Evolutionary conservation across 2,329 filamentous ascomycete genomes (phyloP).

Genomic region (Cryphonectria nitschkei): DNA sequence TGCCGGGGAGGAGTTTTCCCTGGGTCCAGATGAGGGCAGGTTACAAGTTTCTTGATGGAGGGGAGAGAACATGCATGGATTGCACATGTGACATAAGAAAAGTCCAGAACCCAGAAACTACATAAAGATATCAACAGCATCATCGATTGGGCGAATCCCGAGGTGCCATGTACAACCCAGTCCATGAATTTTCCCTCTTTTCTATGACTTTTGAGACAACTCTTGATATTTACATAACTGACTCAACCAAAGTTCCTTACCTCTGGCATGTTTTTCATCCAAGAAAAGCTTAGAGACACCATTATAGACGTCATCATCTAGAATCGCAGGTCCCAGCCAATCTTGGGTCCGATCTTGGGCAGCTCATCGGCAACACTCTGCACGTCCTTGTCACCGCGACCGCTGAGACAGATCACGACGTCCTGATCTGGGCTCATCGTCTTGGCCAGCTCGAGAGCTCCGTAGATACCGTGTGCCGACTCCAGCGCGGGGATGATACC

Average conservation of each 20-base stretch:
- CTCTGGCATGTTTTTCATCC: background rate
- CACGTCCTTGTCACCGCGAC: slow-evolving; percentile 96
- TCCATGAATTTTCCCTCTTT: background rate
- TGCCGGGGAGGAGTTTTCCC: slow-evolving; percentile 46
- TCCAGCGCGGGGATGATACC: slow-evolving; percentile 97
- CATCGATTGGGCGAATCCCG: background rate
- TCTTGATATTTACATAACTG: background rate
- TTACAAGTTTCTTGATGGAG: background rate
- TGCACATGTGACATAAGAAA: too few relatives aligned
- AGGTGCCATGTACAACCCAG: slow-evolving; percentile 7
- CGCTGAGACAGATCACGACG: slow-evolving; percentile 90
- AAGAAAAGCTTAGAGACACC: background rate
- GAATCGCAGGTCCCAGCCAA: slow-evolving; percentile 73
- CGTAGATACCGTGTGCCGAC: slow-evolving; percentile 89
- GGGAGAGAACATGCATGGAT: background rate
- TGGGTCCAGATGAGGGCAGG: slow-evolving; percentile 26
- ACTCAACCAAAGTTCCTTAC: background rate
- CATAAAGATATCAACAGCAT: background rate
- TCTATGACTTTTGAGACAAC: slow-evolving; percentile 6
- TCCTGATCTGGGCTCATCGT: slow-evolving; percentile 87
- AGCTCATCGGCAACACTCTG: slow-evolving; percentile 96
- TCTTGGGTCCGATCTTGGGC: slow-evolving; percentile 84
- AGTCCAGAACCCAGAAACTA: background rate
- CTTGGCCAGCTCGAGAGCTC: slow-evolving; percentile 88
- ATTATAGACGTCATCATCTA: slow-evolving; percentile 40